A percentile compares a stretch with the other conserved stretches of the same genome.
phyloP scores from a whole-genome alignment of 2,329 filamentous ascomycete species.

The Cyclaneusma minus region DNA sequence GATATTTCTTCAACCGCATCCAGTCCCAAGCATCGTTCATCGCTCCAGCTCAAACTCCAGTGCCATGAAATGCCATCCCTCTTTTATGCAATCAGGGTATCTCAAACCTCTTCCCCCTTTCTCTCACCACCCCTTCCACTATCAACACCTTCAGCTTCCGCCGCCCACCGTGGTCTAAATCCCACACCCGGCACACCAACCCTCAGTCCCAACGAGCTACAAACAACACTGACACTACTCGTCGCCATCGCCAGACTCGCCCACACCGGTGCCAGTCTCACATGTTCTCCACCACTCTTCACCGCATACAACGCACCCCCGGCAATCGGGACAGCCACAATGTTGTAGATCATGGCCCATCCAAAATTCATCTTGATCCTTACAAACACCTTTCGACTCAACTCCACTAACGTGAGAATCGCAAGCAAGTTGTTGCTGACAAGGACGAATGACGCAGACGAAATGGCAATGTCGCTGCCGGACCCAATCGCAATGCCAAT shows the following conservation, averaged over 20 bases:
- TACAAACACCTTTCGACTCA: slow-evolving; percentile 45
- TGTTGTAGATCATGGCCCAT: slow-evolving; percentile 53
- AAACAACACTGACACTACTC: slow-evolving; percentile 78
- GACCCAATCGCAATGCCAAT: slow-evolving; percentile 71
- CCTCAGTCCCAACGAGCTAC: slow-evolving; percentile 60
- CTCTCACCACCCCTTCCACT: too few relatives aligned
- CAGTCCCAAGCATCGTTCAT: too few relatives aligned
- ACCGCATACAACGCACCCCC: slow-evolving; percentile 50
- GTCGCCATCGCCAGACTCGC: slow-evolving; percentile 83
- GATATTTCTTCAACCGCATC: too few relatives aligned
- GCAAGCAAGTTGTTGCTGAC: slow-evolving; percentile 44
- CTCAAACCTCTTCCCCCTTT: too few relatives aligned
- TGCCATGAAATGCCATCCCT: too few relatives aligned
- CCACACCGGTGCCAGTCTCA: slow-evolving; percentile 66
- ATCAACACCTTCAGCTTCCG: too few relatives aligned
- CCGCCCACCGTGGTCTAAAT: too few relatives aligned
- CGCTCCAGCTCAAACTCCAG: too few relatives aligned
- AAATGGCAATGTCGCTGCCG: slow-evolving; percentile 71
- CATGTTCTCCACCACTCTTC: slow-evolving; percentile 31
- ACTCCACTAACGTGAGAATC: slow-evolving; percentile 41
- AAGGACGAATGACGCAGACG: slow-evolving; percentile 68
- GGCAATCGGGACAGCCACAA: slow-evolving; percentile 47
- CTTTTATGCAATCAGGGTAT: too few relatives aligned
- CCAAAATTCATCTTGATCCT: slow-evolving; percentile 53
- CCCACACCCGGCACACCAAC: slow-evolving; percentile 20